phyloP scores from a whole-genome alignment of 2,329 filamentous ascomycete genomes.

The Hypoxylon sp. region DNA sequence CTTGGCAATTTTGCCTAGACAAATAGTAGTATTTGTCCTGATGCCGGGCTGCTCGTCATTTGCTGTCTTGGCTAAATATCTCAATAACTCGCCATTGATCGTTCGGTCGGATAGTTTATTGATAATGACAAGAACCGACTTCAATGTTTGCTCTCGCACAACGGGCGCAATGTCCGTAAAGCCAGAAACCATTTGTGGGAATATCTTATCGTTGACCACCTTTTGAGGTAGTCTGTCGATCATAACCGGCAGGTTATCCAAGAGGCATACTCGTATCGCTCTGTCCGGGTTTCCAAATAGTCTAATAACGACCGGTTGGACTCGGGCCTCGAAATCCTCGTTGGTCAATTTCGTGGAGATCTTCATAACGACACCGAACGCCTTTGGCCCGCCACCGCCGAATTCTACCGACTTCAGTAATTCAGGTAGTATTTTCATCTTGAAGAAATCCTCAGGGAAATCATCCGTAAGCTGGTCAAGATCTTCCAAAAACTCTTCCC shows the following conservation, averaged over 20 bases:
- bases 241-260: constrained; percentile 91
- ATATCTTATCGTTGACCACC: constrained; percentile 95
- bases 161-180: constrained; percentile 94
- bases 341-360: constrained; percentile 88
- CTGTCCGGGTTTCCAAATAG: constrained; percentile 93
- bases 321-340: constrained; percentile 88
- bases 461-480: constrained; percentile 90
- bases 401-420: constrained; percentile 99
- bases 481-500: constrained; percentile 88
- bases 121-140: constrained; percentile 90
- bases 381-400: constrained; percentile 93
- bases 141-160: constrained; percentile 95
- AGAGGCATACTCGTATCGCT: constrained; percentile 88
- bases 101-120: constrained; percentile 91
- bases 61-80: constrained; percentile 92
- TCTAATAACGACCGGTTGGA: constrained; percentile 88
- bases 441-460: constrained; percentile 98
- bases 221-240: constrained; percentile 91
- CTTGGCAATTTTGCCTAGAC: constrained; percentile 94
- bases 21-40: constrained; percentile 97
- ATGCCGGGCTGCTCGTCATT: constrained; percentile 99
- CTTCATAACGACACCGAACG: constrained; percentile 89
- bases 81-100: constrained; percentile 92
- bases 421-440: constrained; percentile 95
- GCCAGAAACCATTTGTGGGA: constrained; percentile 94